Percentiles rank a stretch among this genome's conserved stretches.
Conservation (phyloP, 2,329 filamentous ascomycete species). For the Rhynchosporium agropyri region DNA sequence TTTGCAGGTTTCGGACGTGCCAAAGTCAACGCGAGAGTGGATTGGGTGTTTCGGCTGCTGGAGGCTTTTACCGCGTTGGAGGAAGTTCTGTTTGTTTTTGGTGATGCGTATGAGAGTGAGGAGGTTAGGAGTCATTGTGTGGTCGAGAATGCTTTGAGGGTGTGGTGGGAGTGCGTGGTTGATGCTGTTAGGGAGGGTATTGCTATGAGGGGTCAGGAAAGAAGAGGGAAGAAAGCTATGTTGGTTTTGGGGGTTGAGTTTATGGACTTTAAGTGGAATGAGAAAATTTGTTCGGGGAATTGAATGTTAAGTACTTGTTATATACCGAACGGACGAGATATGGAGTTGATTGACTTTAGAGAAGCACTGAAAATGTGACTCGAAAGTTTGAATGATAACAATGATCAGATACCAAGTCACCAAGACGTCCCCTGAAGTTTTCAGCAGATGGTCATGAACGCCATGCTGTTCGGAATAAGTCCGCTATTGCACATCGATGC, state of each 20-base stretch:
- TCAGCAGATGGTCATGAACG: too few relatives aligned
- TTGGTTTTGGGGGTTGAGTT: not conserved
- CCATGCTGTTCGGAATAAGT: too few relatives aligned
- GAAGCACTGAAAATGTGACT: too few relatives aligned
- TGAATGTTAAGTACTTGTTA: too few relatives aligned
- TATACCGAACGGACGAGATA: too few relatives aligned
- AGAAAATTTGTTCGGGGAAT: not conserved
- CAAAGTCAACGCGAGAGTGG: not conserved
- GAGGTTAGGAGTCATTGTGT: not conserved
- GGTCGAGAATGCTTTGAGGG: not conserved
- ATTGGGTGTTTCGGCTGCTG: not conserved
- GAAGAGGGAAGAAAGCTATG: not conserved
- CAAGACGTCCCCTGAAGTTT: too few relatives aligned
- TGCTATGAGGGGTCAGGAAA: not conserved
- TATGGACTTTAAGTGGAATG: not conserved
- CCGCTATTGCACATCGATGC: too few relatives aligned
- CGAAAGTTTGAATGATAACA: too few relatives aligned
- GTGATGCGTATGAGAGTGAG: not conserved
- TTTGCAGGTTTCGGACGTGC: not conserved
- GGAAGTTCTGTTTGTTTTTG: not conserved
- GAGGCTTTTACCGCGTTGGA: not conserved
- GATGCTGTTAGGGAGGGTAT: not conserved
- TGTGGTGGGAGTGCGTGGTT: not conserved
- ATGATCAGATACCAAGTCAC: too few relatives aligned
- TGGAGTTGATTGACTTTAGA: too few relatives aligned